A percentile compares a stretch with the other conserved stretches of the same genome.
Evolutionary conservation across 106 monocot species (phyloP).

Genomic region (Chionographis japonica): DNA sequence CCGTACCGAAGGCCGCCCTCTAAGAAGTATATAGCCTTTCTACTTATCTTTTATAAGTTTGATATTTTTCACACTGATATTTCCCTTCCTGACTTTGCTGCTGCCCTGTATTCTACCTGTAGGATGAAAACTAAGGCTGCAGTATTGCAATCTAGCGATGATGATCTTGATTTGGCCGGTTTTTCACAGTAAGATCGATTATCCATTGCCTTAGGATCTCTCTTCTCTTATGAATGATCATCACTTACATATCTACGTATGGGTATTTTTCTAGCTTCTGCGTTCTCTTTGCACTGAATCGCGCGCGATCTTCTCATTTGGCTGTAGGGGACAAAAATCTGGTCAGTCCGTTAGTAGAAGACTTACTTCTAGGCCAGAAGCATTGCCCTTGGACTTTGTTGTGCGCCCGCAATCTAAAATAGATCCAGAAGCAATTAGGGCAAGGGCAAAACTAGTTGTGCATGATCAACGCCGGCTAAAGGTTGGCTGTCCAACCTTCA

Average conservation of each 20-base stretch:
- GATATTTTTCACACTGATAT: background rate
- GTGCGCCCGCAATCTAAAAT: conserved; percentile 90
- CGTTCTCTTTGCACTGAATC: background rate
- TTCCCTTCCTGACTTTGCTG: background rate
- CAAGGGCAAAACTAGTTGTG: conserved; percentile 69
- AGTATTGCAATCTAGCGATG: conserved; percentile 67
- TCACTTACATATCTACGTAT: background rate
- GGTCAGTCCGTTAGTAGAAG: conserved; percentile 69
- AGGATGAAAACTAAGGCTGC: conserved; percentile 52
- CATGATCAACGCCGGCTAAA: conserved; percentile 77
- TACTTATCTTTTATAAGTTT: background rate
- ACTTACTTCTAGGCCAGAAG: conserved; percentile 89
- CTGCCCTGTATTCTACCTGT: background rate
- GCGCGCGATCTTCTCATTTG: background rate
- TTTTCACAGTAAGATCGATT: conserved; percentile 86
- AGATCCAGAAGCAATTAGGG: conserved; percentile 84
- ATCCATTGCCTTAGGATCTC: background rate
- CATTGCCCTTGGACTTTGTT: conserved; percentile 79
- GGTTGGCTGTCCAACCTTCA: conserved; percentile 28
- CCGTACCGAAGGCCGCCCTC: conserved; percentile 57
- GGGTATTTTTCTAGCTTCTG: background rate
- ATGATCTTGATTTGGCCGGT: conserved; percentile 72
- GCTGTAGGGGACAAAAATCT: conserved; percentile 58
- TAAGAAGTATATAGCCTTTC: conserved; percentile 40
- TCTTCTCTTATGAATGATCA: conserved; percentile 1